Conservation (phyloP, 2,329 filamentous ascomycete species). For the Sclerotinia trifoliorum region DNA sequence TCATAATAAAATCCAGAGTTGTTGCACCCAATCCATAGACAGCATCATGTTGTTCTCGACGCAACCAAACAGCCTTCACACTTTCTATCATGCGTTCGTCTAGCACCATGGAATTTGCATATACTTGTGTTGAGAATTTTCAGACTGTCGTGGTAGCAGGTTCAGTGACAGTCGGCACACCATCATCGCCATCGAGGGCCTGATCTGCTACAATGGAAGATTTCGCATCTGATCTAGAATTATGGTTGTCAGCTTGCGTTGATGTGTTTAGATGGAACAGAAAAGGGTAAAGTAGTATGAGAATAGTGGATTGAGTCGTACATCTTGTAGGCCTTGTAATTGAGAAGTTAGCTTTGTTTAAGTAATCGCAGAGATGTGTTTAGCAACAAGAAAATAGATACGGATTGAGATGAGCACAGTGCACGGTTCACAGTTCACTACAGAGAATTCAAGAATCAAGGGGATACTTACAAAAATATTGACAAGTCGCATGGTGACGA, state of each 20-base stretch:
- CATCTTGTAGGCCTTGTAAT: conserved; percentile 6
- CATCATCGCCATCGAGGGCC: not conserved
- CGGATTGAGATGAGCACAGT: too few species aligned
- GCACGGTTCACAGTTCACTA: too few species aligned
- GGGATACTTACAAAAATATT: conserved; percentile 12
- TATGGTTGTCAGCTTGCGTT: not conserved
- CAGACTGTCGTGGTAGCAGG: not conserved
- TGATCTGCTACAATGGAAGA: not conserved
- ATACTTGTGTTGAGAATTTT: not conserved
- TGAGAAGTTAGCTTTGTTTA: not conserved
- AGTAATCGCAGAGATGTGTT: not conserved
- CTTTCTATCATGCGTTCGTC: not conserved
- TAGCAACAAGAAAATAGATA: not conserved
- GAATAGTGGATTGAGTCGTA: not conserved
- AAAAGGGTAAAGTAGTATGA: not conserved
- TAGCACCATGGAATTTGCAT: not conserved
- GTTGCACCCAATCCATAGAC: not conserved
- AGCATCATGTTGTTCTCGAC: not conserved
- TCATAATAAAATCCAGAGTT: not conserved
- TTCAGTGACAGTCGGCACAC: not conserved
- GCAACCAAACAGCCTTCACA: not conserved
- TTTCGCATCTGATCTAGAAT: not conserved
- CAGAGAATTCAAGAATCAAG: not conserved
- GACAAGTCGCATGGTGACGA: conserved; percentile 16
- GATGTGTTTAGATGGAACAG: not conserved